phyloP scores from a whole-genome alignment of 805 yeast genomes.

The Kockiozyma suomiensis region DNA sequence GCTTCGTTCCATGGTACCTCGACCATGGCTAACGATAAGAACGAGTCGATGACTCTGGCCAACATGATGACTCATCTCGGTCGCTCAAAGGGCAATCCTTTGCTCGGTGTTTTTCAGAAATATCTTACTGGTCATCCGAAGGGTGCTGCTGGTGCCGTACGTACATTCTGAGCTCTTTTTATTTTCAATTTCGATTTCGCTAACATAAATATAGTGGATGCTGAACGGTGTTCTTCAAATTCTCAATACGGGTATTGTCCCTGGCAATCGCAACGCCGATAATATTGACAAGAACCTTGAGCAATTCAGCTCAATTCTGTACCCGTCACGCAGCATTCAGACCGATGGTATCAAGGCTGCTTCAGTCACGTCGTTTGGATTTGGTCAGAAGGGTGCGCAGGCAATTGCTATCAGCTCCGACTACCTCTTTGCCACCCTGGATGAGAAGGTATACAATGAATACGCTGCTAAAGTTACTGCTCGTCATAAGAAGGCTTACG shows the following conservation, averaged over 20 bases:
- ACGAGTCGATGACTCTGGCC: constrained; percentile 90
- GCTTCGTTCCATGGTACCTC: constrained; percentile 99
- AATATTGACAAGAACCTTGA: constrained; percentile 84
- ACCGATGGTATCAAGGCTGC: constrained; percentile 98
- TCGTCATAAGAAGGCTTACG: constrained; percentile 87
- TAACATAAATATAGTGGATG: constrained; percentile 68
- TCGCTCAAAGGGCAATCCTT: constrained; percentile 96
- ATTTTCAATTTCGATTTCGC: background rate
- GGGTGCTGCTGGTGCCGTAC: constrained; percentile 98
- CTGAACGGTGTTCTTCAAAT: constrained; percentile 96
- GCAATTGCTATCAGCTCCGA: constrained; percentile 91
- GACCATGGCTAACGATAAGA: constrained; percentile 97
- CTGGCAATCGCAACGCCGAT: constrained; percentile 99
- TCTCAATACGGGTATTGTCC: constrained; percentile 88
- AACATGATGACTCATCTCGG: constrained; percentile 94
- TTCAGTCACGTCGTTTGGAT: constrained; percentile 95
- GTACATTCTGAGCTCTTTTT: background rate
- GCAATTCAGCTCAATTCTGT: constrained; percentile 83
- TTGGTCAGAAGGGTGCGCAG: constrained; percentile 99
- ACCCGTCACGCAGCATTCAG: constrained; percentile 89
- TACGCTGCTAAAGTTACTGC: constrained; percentile 71
- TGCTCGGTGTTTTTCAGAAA: constrained; percentile 97
- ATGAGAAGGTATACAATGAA: constrained; percentile 66
- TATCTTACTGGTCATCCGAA: constrained; percentile 99
- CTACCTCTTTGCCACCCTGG: constrained; percentile 83